Base-by-base conservation (phyloP, 371 early-diverging fungal species). In the Entomophthora muscae region DNA sequence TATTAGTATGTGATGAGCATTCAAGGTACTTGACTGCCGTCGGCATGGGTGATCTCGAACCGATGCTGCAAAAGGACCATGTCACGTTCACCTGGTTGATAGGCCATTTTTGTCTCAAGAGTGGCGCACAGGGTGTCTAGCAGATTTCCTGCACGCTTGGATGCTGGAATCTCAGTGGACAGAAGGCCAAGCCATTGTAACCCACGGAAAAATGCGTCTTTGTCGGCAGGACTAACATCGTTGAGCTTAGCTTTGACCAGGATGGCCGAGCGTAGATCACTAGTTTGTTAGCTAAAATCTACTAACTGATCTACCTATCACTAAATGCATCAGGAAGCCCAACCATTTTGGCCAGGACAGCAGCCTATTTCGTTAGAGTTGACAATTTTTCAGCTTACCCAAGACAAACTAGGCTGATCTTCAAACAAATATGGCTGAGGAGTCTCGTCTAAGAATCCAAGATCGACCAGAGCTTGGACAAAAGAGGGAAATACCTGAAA, bases 1-100 rank as follows among this genome's bases (percentile, higher is more conserved):
- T 12, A 31, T n/a, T 27, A 32, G 24, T 55, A 0, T 61, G 5
- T 12, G 52, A 58, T 33, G 3, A 31, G 29, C 24, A 30, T 13
- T 30, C 17, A 60, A 29, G 26, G 30, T 68, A 72, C 76, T 54
- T 65, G 72, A 23, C 75, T 74, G 28, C 90, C 89, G 67, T 87
- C 86, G 74, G 81, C 83, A 67, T 85, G 82, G 72, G 90, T 84
- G 56, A 95, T 81, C 67, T 89, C 90, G 72, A 95, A 95, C 71
- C 84, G 84, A 79, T 98, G 98, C 78, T 96, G 96, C 76, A 98
- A 83, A 67, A 89, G 82, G 55, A 96, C 91, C 87, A 96, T 85
- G 75, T 98, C 98, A 55, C 98, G 84, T 75, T 98, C 98, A 55
- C 83, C 85, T 66, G 83, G 78, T 52, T 73, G 85, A 68, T 96